Evolutionary conservation across 176 grass and related monocot genomes (phyloP).

Genomic region (Themeda triandra): DNA sequence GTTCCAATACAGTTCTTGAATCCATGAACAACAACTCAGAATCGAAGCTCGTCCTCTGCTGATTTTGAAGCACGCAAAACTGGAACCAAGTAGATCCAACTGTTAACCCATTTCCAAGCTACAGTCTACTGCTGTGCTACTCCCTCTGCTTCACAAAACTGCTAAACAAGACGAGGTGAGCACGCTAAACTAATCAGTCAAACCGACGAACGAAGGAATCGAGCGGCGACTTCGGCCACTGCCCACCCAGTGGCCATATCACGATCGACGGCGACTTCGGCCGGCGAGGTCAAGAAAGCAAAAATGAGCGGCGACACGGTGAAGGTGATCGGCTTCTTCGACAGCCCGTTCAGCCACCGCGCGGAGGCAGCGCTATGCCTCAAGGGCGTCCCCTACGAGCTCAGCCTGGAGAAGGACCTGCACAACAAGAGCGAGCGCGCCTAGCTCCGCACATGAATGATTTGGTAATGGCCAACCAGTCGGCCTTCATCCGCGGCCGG

Average conservation of each 20-base stretch:
- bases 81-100: too few relatives aligned
- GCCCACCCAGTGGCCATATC: not conserved
- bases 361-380: conserved; percentile 36
- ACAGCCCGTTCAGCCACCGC: conserved; percentile 35
- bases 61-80: too few relatives aligned
- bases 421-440: conserved; percentile 31
- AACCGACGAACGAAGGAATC: not conserved
- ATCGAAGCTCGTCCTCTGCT: too few relatives aligned
- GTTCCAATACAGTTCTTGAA: too few relatives aligned
- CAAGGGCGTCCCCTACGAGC: conserved; percentile 48
- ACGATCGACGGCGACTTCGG: not conserved
- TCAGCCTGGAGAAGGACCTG: conserved; percentile 39
- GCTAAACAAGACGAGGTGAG: not conserved
- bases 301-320: not conserved
- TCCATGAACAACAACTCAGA: too few relatives aligned
- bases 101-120: too few relatives aligned
- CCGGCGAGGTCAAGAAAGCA: not conserved
- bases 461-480: too few relatives aligned
- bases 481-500: too few relatives aligned
- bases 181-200: not conserved
- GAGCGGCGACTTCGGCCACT: not conserved
- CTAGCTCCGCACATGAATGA: too few relatives aligned
- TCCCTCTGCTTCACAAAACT: too few relatives aligned
- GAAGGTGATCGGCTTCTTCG: conserved; percentile 38
- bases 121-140: too few relatives aligned